phyloP scores from a whole-genome alignment of 2,329 filamentous ascomycete genomes.

The Metarhizium humberi region DNA sequence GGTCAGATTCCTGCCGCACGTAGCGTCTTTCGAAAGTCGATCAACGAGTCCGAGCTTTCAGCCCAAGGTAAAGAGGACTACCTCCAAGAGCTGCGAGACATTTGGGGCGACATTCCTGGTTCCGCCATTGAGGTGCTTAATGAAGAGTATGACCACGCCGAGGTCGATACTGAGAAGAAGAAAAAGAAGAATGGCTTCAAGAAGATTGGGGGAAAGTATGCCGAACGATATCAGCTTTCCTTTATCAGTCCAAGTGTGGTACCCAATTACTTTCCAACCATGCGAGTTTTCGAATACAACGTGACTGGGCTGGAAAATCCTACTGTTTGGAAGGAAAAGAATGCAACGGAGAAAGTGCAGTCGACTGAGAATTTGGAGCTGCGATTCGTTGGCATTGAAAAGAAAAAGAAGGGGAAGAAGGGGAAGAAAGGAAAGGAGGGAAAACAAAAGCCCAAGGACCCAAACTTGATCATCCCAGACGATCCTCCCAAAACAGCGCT shows the following conservation, averaged over 20 bases:
- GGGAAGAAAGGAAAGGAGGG: slow-evolving; percentile 35
- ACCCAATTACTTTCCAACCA: slow-evolving; percentile 82
- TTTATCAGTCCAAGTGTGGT: slow-evolving; percentile 81
- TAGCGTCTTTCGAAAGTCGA: slow-evolving; percentile 7
- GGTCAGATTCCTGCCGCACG: slow-evolving; percentile 4
- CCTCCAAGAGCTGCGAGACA: slow-evolving; percentile 62
- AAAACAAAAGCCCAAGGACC: slow-evolving; percentile 44
- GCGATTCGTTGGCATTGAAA: slow-evolving; percentile 17
- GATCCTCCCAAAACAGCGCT: slow-evolving; percentile 62
- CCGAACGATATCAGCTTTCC: slow-evolving; percentile 75
- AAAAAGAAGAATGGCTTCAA: slow-evolving; percentile 40
- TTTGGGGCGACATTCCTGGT: slow-evolving; percentile 69
- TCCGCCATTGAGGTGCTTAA: slow-evolving; percentile 23
- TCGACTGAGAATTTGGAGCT: slow-evolving; percentile 19
- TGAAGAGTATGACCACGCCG: slow-evolving; percentile 9
- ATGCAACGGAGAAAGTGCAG: slow-evolving; percentile 1
- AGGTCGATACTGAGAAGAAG: slow-evolving; percentile 13
- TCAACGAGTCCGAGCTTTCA: slow-evolving; percentile 44
- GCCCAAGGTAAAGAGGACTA: slow-evolving; percentile 59
- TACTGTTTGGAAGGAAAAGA: slow-evolving; percentile 34
- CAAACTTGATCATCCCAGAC: slow-evolving; percentile 56
- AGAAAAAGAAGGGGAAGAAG: slow-evolving; percentile 26
- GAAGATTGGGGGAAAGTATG: slow-evolving; percentile 68
- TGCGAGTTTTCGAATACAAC: slow-evolving; percentile 94
- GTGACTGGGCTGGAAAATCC: slow-evolving; percentile 62